phyloP scores from a whole-genome alignment of 768 basidiomycete species.

The Russula emetica region DNA sequence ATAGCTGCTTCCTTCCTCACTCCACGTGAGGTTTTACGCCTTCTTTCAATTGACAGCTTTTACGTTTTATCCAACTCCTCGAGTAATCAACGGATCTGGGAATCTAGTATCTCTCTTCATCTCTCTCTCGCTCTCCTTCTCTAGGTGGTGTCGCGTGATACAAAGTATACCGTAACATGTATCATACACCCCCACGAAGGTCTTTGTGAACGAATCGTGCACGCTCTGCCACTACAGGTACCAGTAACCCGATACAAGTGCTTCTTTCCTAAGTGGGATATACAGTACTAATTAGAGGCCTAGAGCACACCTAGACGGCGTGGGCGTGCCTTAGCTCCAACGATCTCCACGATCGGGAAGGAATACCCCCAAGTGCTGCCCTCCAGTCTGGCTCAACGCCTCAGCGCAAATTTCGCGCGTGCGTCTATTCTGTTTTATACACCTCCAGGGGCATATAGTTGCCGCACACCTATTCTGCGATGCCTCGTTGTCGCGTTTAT shows the following conservation, averaged over 20 bases:
- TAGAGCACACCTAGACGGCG: constrained; percentile 13
- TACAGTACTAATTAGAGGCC: constrained; percentile 1
- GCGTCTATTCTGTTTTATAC: constrained; percentile 10
- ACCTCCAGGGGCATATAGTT: neutral
- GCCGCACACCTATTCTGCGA: no score
- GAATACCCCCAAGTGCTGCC: neutral
- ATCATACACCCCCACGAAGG: neutral
- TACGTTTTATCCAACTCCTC: neutral
- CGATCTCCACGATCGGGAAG: constrained; percentile 23
- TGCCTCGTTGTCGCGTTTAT: constrained; percentile 17
- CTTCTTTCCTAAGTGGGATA: neutral
- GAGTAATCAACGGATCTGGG: neutral
- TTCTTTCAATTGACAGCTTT: neutral
- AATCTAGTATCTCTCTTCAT: neutral
- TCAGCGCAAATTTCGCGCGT: neutral
- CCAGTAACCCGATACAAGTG: neutral
- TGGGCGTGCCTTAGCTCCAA: constrained; percentile 17
- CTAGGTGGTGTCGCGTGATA: neutral
- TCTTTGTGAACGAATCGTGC: neutral
- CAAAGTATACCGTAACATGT: neutral
- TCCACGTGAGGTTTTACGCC: neutral
- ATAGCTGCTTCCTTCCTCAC: neutral
- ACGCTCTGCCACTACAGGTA: neutral
- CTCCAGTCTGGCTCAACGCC: neutral
- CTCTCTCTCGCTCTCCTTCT: neutral